Evolutionary conservation across 306 rosid genomes (phyloP), one percentile per base, ranked within the genome.

Genomic region (Sphenostylis stenocarpa): DNA sequence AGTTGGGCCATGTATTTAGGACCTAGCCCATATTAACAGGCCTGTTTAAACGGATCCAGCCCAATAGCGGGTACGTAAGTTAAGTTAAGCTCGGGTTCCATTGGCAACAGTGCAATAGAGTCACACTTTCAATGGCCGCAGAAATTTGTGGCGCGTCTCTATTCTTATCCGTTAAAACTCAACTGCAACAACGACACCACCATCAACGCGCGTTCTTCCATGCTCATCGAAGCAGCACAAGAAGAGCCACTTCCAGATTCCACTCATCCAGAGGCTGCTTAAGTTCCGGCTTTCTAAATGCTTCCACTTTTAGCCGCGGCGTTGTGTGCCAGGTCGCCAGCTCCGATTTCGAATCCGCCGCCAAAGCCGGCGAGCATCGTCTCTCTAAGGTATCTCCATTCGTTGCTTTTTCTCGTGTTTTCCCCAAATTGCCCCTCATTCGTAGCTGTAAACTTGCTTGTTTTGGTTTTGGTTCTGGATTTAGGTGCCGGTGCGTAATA

Each of bases 401-500:
- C 1, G 2, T 3, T 11, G 19, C 49, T 4, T 15, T 38, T 19
- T 19, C 49, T 34, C 26, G n/a, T 29, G 4, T 38, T 64, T 61
- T 58, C 9, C 17, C 66, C 12, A n/a, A 78, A 23, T 60, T 69
- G 1, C 23, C 70, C 49, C 33, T 34, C 21, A 23, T 61, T 45
- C 14, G 23, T 21, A 17, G 15, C 57, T 31, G 8, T 11, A 36
- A 44, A 49, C 20, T 56, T 3, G 19, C 4, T 56, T 24, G 28
- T 26, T 26, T 26, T 26, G 28, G 19, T 15, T 19, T 15, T 19
- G 9, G 53, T 47, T 41, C 41, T 12, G 33, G 11, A 19, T 82
- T 81, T 81, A 91, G 97, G 97, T 93, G 29, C 97, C 97, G 36
- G 83, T 86, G 53, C 87, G 93, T 36, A 86, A 84, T 81, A 90